Evolutionary conservation across 768 basidiomycete genomes (phyloP), one percentile per base, ranked within the genome.

Genomic region (Podaxis sp.): DNA sequence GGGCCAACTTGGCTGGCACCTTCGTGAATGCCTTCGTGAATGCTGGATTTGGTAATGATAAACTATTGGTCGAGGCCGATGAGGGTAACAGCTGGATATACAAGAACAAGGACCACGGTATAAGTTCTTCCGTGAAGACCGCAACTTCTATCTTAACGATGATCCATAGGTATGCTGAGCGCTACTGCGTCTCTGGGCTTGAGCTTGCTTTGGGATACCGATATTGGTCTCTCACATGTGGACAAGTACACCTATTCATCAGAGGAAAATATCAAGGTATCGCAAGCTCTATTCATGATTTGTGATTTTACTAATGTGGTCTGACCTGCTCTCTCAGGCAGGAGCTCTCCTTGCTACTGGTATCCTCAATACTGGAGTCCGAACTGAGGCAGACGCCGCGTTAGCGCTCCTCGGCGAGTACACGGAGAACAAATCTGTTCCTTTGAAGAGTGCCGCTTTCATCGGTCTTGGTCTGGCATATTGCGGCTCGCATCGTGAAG

Each of bases 11-110:
- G 63, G 96, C 97, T 0, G 93, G 94, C 2, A 97, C 96, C 1
- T 98, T 98, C 66, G 97, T 99, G 65, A 98, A 99, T 70, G 97
- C 95, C 1, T 99, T 98, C 64, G 96, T 98, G 57, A 99, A 99
- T 70, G 96, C 95, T 49, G 97, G 96, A 0, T 99, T 96, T 70
- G 95, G 94, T 24, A 99, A 99, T 72, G 97, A 99, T 74, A 98
- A 97, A 73, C 84, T 99, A 58, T 96, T 99, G 93, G 94, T 96
- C 4, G 90, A 89, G 71, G 96, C 95, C 1, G 92, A 94, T 63
- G 96, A 97, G 70, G 96, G 97, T 13, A 93, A 87, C 74, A 96
- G 94, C 69, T 99, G 95, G 95, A 94, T 99, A 62, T 99, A 98
- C 82, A 98, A 98, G 84, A 98, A 98, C 81, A 98, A 98, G 77